These are phyloP conservation scores for Fusarium virguliforme DNA, from an alignment of 2,329 filamentous ascomycete genomes.

Conservation along the genomic window DNA sequence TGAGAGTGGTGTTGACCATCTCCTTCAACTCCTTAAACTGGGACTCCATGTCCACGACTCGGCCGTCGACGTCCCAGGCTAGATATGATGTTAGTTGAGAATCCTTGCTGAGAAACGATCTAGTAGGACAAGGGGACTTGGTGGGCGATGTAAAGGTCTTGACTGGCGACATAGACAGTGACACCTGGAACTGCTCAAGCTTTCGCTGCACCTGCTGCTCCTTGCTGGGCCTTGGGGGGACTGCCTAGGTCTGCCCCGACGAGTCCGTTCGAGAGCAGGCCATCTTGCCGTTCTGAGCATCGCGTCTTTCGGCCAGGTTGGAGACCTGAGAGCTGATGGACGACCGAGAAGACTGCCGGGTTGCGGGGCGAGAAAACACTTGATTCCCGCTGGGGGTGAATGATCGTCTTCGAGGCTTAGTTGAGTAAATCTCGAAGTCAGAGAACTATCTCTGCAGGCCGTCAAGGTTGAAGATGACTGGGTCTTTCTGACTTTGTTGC, in stretches of 20 bases:
- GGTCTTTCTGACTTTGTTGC: slow-evolving; percentile 50
- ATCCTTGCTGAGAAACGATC: slow-evolving; percentile 77
- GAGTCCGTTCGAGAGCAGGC: slow-evolving; percentile 33
- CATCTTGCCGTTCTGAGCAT: slow-evolving; percentile 38
- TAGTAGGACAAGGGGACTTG: slow-evolving; percentile 63
- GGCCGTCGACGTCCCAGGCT: slow-evolving; percentile 86
- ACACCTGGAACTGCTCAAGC: slow-evolving; percentile 54
- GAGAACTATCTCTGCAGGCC: slow-evolving; percentile 63
- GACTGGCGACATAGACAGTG: slow-evolving; percentile 52
- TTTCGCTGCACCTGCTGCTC: slow-evolving; percentile 54
- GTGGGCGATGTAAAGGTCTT: slow-evolving; percentile 58
- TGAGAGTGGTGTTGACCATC: slow-evolving; percentile 79
- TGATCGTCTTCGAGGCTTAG: slow-evolving; percentile 59
- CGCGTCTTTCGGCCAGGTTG: slow-evolving; percentile 49
- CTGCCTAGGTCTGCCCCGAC: slow-evolving; percentile 53
- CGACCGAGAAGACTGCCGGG: slow-evolving; percentile 47
- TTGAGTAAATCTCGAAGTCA: slow-evolving; percentile 56
- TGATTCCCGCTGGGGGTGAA: slow-evolving; percentile 58
- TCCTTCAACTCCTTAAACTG: slow-evolving; percentile 81
- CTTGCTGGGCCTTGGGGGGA: slow-evolving; percentile 53
- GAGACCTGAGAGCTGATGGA: slow-evolving; percentile 45
- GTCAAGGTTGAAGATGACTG: slow-evolving; percentile 50
- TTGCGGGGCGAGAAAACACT: slow-evolving; percentile 61
- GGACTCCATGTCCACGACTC: slow-evolving; percentile 82
- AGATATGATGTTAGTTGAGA: slow-evolving; percentile 77